These are phyloP conservation scores for Colletotrichum viniferum DNA, from an alignment of 2,329 filamentous ascomycete genomes.

Conservation along the genomic window DNA sequence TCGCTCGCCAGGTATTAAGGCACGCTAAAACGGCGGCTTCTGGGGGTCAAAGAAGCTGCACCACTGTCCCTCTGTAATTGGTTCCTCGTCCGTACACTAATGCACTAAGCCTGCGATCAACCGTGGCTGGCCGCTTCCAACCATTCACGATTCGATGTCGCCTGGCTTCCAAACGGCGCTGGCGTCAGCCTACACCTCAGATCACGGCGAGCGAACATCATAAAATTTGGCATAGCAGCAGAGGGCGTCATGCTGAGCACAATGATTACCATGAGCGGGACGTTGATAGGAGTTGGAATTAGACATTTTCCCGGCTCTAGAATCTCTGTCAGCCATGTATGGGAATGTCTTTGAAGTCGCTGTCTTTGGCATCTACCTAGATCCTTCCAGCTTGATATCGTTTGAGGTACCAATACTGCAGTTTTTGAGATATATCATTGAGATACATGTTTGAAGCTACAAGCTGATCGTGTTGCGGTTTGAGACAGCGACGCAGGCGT, in stretches of 20 bases:
- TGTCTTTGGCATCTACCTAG: background rate
- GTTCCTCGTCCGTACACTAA: background rate
- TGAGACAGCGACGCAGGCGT: background rate
- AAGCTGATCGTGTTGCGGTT: background rate
- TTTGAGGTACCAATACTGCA: background rate
- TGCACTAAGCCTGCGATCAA: background rate
- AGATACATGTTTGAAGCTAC: background rate
- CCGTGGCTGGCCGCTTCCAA: background rate
- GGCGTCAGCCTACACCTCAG: background rate
- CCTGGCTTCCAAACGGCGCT: background rate
- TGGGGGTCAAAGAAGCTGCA: background rate
- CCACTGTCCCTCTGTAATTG: background rate
- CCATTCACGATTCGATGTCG: background rate
- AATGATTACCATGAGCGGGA: background rate
- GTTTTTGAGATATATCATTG: background rate
- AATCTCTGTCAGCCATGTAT: background rate
- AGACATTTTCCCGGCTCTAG: background rate
- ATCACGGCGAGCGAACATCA: background rate
- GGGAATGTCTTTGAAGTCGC: background rate
- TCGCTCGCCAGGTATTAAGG: too few species aligned
- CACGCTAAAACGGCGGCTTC: too few species aligned
- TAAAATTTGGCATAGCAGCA: background rate
- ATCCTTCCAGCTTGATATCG: background rate
- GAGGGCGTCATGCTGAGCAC: background rate
- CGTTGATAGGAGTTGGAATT: background rate